These are phyloP conservation scores for Sideroxylon spinosum DNA, from an alignment of 179 eudicot species.

Conservation along the genomic window DNA sequence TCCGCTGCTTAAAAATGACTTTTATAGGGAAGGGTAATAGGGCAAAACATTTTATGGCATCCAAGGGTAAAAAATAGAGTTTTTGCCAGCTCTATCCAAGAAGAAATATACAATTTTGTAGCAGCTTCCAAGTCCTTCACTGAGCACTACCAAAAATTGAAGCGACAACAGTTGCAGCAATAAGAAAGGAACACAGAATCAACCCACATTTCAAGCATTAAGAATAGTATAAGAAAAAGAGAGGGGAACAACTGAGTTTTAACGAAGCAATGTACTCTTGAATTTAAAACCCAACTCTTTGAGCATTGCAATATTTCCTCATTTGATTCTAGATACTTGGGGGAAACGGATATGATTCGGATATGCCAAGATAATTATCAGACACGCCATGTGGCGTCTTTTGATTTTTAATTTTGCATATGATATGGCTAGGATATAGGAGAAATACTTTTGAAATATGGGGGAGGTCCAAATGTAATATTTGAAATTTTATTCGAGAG, in stretches of 20 bases:
- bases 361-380: too few species aligned
- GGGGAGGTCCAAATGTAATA: too few species aligned
- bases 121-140: conserved; percentile 71
- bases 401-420: too few species aligned
- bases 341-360: too few species aligned
- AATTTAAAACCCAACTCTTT: conserved; percentile 56
- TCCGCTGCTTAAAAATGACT: conserved; percentile 78
- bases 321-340: conserved; percentile 86
- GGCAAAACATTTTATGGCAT: conserved; percentile 93
- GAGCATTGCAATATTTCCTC: conserved; percentile 81
- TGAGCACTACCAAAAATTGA: conserved; percentile 42
- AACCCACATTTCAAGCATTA: not conserved
- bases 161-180: conserved; percentile 8
- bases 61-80: conserved; percentile 80
- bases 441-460: too few species aligned
- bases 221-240: not conserved
- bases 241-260: not conserved
- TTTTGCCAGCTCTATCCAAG: conserved; percentile 84
- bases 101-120: conserved; percentile 56
- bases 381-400: too few species aligned
- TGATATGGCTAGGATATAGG: too few species aligned
- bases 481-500: too few species aligned
- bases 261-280: not conserved
- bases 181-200: not conserved
- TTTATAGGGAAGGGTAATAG: conserved; percentile 79